A percentile compares a stretch with the other conserved stretches of the same genome.
These are phyloP conservation scores for Puccinia novopanici DNA, from an alignment of 1,284 basidiomycete genomes.

Conservation along the genomic window DNA sequence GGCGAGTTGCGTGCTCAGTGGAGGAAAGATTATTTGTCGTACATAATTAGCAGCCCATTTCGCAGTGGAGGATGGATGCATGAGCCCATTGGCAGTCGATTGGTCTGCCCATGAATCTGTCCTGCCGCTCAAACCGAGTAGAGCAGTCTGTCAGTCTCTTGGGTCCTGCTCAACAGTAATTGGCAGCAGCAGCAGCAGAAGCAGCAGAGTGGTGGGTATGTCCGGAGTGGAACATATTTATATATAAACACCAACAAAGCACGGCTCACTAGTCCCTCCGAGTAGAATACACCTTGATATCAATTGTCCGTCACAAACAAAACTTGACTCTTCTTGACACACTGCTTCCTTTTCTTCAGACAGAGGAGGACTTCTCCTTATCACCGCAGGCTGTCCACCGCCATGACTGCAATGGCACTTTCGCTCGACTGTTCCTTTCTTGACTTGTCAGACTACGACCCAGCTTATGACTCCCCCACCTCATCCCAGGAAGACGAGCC, in stretches of 20 bases:
- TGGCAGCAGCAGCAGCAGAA: no score
- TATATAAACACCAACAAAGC: background rate
- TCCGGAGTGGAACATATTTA: background rate
- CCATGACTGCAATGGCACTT: background rate
- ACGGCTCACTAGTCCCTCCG: no score
- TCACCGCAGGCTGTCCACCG: no score
- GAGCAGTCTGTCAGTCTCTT: no score
- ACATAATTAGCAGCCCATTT: background rate
- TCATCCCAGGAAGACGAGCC: constrained; percentile 27
- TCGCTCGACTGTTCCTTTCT: constrained; percentile 24
- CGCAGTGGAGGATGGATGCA: no score
- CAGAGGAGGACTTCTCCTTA: no score
- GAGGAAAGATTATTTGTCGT: no score
- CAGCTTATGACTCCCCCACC: background rate
- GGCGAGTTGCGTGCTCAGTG: no score
- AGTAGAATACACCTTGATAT: background rate
- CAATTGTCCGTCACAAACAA: background rate
- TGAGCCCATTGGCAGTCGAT: background rate
- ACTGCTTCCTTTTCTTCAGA: no score
- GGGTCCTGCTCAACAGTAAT: no score
- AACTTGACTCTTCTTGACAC: background rate
- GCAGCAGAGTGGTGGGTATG: no score
- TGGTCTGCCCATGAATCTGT: background rate
- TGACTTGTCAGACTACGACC: background rate
- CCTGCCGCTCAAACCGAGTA: background rate